Evolutionary conservation across 441 rosid species (phyloP), one percentile per base, ranked within the genome.

Genomic region (Erysimum cheiri): DNA sequence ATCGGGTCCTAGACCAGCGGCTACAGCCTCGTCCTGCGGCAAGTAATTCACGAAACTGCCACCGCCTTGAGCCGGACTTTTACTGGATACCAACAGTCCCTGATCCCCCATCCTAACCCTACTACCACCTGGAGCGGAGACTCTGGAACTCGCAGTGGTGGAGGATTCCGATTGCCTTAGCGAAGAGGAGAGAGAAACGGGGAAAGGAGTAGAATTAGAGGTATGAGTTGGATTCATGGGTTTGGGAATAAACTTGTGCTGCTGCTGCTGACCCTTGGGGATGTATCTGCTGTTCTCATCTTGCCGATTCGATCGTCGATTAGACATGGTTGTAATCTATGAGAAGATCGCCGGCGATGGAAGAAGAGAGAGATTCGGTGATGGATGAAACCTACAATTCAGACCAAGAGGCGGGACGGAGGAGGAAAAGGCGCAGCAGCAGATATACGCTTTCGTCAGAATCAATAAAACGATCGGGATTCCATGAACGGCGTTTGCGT

Each of bases 1-100:
- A 5, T 87, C 88, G 11, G 95, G 79, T 11, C 87, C 85, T 0
- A 89, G 80, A 6, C 99, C 99, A 0, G 89, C 83, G 1, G 96
- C 99, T 62, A 95, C 89, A 2, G 96, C 98, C 80, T 95, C 99
- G 29, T 95, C 97, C 71, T 92, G 98, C n/a, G 96, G 98, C 78
- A 95, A 84, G 88, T 92, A 95, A 76, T 78, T 84, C 0, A 95
- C 89, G 74, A 92, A 95, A 66, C 73, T 82, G 3, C 92, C 91
- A 50, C 55, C 59, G 47, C 55, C 59, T 50, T 54, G 85, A 72
- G 80, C 66, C 1, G 77, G 75, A 4, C 65, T 63, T 60, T 68
- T 69, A 41, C 60, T 68, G 55, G 86, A 44, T 15, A 84, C 75
- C 80, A 77, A 78, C 14, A 74, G 84, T 19, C 87, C 83, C 44